Base-by-base conservation (phyloP, 495 filamentous ascomycete species). In the Podospora pseudoanserina region DNA sequence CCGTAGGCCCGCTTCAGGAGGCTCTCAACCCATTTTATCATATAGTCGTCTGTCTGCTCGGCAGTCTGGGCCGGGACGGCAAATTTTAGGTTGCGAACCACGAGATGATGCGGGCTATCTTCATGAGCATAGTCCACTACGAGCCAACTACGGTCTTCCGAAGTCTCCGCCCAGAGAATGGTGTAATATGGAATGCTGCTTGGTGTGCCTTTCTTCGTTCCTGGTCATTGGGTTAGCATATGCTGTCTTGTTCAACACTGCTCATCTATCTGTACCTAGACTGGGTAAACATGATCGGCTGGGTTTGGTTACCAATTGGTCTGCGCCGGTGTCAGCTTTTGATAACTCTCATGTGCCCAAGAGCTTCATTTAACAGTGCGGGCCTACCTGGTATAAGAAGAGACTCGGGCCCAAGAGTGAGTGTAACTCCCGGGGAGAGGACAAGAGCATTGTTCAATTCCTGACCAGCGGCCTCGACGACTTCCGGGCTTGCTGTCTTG, bases 1-100 rank as follows among this genome's bases (percentile, higher is more conserved):
- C 88, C 90, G 73, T 97, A 97, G 27, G 93, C 86, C 27, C 83
- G 82, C 58, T 87, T 80, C 4, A 97, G 79, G 23, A 97, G 80
- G 55, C 75, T 81, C 3, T 80, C 78, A 11, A 89, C 74, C 91
- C 91, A 97, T 39, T 71, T 68, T 27, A 86, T 81, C 3, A 87
- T 58, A 84, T 81, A 73, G 86, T 89, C 57, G 84, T 82, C 3
- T 75, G 74, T 5, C 39, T 49, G 39, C 67, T 61, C 61, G 32
- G 55, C 54, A 4, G 65, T 23, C 11, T 65, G 56, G 5, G 26
- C 59, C 1, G 69, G 58, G 53, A 79, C 65, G 32, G 70, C 67
- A 27, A 78, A 74, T 59, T 71, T 72, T 68, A 72, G 56, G 26
- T 63, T 58, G 56, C 72, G 72, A 7, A 68, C 70, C n/a, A 69